Evolutionary conservation across 1,284 basidiomycete species (phyloP), one percentile per base, ranked within the genome.

Genomic region (Irpex rosettiformis): DNA sequence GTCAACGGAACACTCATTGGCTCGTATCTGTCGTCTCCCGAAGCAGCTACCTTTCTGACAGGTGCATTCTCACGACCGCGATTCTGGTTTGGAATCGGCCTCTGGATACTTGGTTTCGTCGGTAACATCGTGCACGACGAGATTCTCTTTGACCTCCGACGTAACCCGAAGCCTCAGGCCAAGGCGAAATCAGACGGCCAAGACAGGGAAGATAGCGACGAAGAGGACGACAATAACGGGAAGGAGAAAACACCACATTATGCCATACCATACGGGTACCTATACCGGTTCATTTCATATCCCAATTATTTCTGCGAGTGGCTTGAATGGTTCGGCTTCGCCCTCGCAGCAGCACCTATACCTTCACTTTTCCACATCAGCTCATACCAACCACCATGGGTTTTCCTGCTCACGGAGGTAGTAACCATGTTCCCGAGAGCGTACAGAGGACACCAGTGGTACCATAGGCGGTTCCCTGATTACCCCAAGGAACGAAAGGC

Each of bases 261-360:
- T 70, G 85, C 85, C 3, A 88, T 97, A 61, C 95, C 95, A 0
- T 79, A 86, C 55, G 94, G 94, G 0, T 85, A 86, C 3, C 75
- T 96, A 29, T 97, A 92, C 77, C 68, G 73, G 52, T 85, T 82
- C 69, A 79, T 97, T 64, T 93, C 93, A n/a, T 96, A 88, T 73
- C 94, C 95, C 1, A 95, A 97, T 74, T 97, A 97, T 72, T 77
- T 94, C 54, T 94, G 89, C 73, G 94, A 96, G 72, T 97, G 92
- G 92, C 65, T 88, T 56, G 93, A 95, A 73, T 95, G 91, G 91
- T 67, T 84, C 7, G 90, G 87, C 7, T 94, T 87, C 68, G 88
- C 92, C 0, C 68, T 93, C 28, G 88, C 90, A 1, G 81, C 85
- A 27, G 73, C 77, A 0, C 78, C 82, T 0, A 16, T 70, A 3